A percentile compares a stretch with the other conserved stretches of the same genome.
Conservation (phyloP, 2,329 filamentous ascomycete genomes). For the Cucurbitaria berberidis region DNA sequence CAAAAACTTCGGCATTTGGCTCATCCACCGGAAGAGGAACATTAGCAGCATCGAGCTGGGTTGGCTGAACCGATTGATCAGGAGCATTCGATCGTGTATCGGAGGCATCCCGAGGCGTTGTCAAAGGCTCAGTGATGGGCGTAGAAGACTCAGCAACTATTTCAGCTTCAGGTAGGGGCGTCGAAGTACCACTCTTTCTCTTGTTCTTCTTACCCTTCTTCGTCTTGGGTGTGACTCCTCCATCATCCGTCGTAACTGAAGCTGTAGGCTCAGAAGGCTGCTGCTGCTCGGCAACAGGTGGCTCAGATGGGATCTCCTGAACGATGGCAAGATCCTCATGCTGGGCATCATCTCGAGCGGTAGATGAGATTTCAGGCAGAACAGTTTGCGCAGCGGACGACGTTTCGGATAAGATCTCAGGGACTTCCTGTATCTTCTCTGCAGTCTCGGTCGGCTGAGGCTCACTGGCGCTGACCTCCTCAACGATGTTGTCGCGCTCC, state of each 20-base stretch:
- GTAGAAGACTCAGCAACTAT: not conserved
- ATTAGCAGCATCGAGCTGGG: not conserved
- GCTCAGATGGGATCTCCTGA: not conserved
- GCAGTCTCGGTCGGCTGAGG: not conserved
- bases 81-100: not conserved
- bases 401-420: not conserved
- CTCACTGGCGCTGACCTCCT: not conserved
- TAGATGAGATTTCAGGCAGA: not conserved
- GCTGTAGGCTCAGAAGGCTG: not conserved
- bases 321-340: not conserved
- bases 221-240: slow-evolving; percentile 12
- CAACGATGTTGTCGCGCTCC: not conserved
- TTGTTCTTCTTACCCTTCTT: slow-evolving; percentile 34
- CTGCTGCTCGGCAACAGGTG: not conserved
- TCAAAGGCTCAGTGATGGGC: not conserved
- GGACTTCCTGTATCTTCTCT: not conserved
- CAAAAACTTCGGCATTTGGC: not conserved
- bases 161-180: slow-evolving; percentile 8
- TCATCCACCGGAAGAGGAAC: slow-evolving; percentile 6
- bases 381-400: not conserved
- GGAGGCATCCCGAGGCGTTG: not conserved
- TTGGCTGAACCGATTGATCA: not conserved
- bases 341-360: not conserved
- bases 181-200: slow-evolving; percentile 20
- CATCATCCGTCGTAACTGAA: slow-evolving; percentile 7